Base-by-base conservation (phyloP, 371 early-diverging fungal species). In the Mortierella sp. region DNA sequence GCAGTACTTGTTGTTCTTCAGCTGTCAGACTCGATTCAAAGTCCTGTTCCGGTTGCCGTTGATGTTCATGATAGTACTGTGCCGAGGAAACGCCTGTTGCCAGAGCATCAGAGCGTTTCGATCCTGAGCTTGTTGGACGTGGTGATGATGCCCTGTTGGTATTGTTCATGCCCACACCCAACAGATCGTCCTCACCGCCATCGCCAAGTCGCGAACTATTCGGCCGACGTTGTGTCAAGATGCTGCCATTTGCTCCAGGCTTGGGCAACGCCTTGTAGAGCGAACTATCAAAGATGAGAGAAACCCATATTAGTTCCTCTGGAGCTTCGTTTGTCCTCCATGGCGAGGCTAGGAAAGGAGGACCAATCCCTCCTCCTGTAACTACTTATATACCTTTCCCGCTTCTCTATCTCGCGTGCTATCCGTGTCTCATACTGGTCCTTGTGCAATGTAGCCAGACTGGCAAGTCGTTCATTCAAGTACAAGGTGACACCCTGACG, bases 1-100 rank as follows among this genome's bases (percentile, higher is more conserved):
- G 88, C 39, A 92, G 67, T 77, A 88, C 81, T 58, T 87, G 85
- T 22, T 87, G 55, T 63, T 91, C 85, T 31, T 91, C 84, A 19
- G 82, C 81, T 0, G 87, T 86, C 41, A 92, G 49, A 37, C 82
- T 77, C 14, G 70, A 65, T 45, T 84, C 82, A 67, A 83, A 81
- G 13, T 77, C 79, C 47, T 77, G 74, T 14, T 71, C 71, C 0
- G 55, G 52, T n/a, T 28, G 21, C 5, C 28, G 29, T 13, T 60
- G 34, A 24, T 56, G 53, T 16, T 66, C 58, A 12, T 67, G 61
- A 28, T 67, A 72, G n/a, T 67, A 62, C 22, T 72, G 73, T 49
- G 73, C 55, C 12, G 73, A 67, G 9, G 73, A 72, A 28, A 57
- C 28, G 16, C 73, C 73, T n/a, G 45, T 53, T 3, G 48, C 16